Percentiles rank a stretch among this genome's conserved stretches.
These are phyloP conservation scores for Pyricularia grisea DNA, from an alignment of 2,329 filamentous ascomycete genomes.

Conservation along the genomic window DNA sequence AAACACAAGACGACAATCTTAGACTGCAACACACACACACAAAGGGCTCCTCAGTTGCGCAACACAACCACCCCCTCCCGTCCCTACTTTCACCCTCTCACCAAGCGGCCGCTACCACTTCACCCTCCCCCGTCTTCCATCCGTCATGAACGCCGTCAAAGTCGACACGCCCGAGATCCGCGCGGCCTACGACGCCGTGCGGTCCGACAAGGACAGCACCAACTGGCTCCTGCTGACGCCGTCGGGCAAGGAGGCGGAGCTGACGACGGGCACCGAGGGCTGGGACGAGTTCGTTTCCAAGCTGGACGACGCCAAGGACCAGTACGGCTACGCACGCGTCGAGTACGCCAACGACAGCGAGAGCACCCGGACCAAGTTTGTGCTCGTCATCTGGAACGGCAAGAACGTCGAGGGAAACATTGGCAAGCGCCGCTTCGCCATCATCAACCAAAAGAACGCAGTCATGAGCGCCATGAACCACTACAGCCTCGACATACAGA, in stretches of 20 bases:
- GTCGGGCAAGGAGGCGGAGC: constrained; percentile 42
- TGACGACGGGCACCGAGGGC: constrained; percentile 51
- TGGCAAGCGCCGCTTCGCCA: constrained; percentile 61
- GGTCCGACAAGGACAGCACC: constrained; percentile 53
- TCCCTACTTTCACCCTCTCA: neutral
- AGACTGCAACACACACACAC: neutral
- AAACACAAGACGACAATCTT: neutral
- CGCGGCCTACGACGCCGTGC: constrained; percentile 57
- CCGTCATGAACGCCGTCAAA: constrained; percentile 30
- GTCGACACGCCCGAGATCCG: constrained; percentile 49
- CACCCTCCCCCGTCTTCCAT: no score
- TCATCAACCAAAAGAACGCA: constrained; percentile 56
- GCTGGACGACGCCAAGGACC: constrained; percentile 50
- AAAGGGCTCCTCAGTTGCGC: neutral
- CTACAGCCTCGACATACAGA: constrained; percentile 54
- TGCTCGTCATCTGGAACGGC: constrained; percentile 60
- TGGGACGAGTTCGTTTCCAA: constrained; percentile 45
- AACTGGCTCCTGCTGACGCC: constrained; percentile 61
- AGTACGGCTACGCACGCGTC: constrained; percentile 57
- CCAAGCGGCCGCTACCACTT: neutral
- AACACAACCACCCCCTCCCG: neutral
- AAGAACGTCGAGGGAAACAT: constrained; percentile 57
- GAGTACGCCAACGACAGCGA: constrained; percentile 66
- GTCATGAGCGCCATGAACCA: constrained; percentile 56
- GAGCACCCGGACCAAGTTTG: constrained; percentile 59